Conservation (phyloP, 2,329 filamentous ascomycete genomes). For the Tothia fuscella region DNA sequence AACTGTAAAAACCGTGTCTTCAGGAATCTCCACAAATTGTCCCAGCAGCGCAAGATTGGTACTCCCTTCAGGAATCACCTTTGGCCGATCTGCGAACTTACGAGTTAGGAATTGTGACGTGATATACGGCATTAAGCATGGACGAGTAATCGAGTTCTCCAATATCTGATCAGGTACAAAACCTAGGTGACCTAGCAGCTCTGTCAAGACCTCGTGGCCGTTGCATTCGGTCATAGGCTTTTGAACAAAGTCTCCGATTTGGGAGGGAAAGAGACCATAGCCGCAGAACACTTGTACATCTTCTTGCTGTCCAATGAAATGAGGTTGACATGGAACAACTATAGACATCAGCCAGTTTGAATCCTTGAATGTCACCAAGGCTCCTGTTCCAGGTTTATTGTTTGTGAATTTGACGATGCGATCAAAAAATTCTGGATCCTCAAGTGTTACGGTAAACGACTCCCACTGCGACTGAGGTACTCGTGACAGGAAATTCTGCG, state of each 20-base stretch:
- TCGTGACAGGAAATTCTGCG: neutral
- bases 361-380: constrained; percentile 28
- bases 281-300: constrained; percentile 29
- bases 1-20: constrained; percentile 27
- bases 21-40: constrained; percentile 30
- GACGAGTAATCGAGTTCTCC: constrained; percentile 22
- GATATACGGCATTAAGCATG: constrained; percentile 30
- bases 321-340: constrained; percentile 30
- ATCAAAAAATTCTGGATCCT: constrained; percentile 20
- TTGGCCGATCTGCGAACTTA: constrained; percentile 25
- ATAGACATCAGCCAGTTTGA: constrained; percentile 31
- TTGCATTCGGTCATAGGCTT: neutral
- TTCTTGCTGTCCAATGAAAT: constrained; percentile 27
- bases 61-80: constrained; percentile 25
- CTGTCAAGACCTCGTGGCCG: neutral
- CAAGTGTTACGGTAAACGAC: neutral
- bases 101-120: constrained; percentile 28
- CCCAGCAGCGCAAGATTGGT: constrained; percentile 30
- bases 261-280: constrained; percentile 28
- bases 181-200: neutral
- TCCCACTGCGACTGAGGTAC: neutral
- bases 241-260: constrained; percentile 15
- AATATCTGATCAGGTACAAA: neutral
- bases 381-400: constrained; percentile 22
- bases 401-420: constrained; percentile 19